Evolutionary conservation across 2,329 filamentous ascomycete species (phyloP).

Genomic region (Sporothrix brasiliensis): DNA sequence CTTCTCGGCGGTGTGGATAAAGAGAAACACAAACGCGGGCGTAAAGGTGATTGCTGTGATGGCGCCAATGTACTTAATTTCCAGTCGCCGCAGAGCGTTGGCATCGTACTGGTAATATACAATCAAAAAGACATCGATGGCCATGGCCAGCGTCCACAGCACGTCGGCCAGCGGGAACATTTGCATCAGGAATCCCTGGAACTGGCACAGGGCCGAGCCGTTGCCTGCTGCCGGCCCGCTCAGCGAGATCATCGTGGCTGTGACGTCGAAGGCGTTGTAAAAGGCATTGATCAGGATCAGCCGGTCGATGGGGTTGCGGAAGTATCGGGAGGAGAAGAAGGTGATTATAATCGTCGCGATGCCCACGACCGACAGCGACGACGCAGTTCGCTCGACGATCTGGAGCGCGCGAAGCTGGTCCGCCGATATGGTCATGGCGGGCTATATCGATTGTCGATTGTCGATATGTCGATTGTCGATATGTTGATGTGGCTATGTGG

Average conservation of each 20-base stretch:
- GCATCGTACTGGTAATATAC: constrained; percentile 44
- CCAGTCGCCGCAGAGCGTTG: constrained; percentile 41
- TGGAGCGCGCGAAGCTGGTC: constrained; percentile 39
- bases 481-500: too few species aligned
- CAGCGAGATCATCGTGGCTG: constrained; percentile 46
- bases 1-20: constrained; percentile 41
- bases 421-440: constrained; percentile 36
- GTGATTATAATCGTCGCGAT: constrained; percentile 44
- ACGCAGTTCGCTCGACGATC: constrained; percentile 42
- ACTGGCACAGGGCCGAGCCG: constrained; percentile 43
- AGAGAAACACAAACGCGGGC: constrained; percentile 44
- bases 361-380: constrained; percentile 43
- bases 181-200: constrained; percentile 46
- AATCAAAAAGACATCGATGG: constrained; percentile 44
- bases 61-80: constrained; percentile 41
- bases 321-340: constrained; percentile 42
- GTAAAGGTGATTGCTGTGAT: constrained; percentile 43
- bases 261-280: constrained; percentile 45
- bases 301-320: constrained; percentile 46
- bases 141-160: constrained; percentile 46
- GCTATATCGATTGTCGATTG: too few species aligned
- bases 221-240: constrained; percentile 44
- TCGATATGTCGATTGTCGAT: too few species aligned
- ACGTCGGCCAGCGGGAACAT: constrained; percentile 48
- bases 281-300: constrained; percentile 47